phyloP scores from a whole-genome alignment of 345 rosid genomes.

The Cardamine resedifolia region DNA sequence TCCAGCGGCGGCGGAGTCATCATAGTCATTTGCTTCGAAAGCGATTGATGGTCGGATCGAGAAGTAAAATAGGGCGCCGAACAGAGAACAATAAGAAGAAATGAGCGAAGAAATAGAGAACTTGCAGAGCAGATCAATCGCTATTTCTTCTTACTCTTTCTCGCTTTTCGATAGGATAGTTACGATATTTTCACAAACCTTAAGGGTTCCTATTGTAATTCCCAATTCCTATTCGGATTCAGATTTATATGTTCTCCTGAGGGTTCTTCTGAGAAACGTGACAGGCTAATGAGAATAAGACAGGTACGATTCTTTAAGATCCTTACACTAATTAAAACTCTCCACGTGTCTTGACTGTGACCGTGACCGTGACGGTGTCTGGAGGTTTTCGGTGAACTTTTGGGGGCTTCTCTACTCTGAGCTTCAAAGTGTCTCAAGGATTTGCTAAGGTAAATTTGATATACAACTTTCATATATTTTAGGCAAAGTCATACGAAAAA shows the following conservation, averaged over 20 bases:
- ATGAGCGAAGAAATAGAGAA: conserved; percentile 34
- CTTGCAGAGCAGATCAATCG: conserved; percentile 35
- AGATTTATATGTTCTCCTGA: conserved; percentile 23
- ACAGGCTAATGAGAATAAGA: conserved; percentile 38
- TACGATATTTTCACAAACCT: conserved; percentile 27
- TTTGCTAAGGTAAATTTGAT: background rate
- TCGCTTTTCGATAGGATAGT: conserved; percentile 33
- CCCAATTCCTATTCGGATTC: background rate
- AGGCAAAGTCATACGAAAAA: background rate
- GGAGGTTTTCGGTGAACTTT: conserved; percentile 2
- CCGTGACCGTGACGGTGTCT: conserved; percentile 17
- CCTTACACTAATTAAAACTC: background rate
- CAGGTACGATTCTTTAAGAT: conserved; percentile 18
- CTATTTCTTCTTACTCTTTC: conserved; percentile 31
- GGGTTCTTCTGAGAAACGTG: background rate
- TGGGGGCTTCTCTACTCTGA: background rate
- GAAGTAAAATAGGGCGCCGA: conserved; percentile 26
- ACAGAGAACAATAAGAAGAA: conserved; percentile 19
- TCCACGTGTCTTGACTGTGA: conserved; percentile 21
- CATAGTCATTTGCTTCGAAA: conserved; percentile 63
- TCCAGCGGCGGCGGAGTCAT: conserved; percentile 80
- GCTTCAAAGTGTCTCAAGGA: background rate
- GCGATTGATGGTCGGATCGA: conserved; percentile 44
- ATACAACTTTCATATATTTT: background rate
- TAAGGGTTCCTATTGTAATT: conserved; percentile 26